Evolutionary conservation across 768 basidiomycete species (phyloP), one percentile per base, ranked within the genome.

Genomic region (Suillus clintonianus): DNA sequence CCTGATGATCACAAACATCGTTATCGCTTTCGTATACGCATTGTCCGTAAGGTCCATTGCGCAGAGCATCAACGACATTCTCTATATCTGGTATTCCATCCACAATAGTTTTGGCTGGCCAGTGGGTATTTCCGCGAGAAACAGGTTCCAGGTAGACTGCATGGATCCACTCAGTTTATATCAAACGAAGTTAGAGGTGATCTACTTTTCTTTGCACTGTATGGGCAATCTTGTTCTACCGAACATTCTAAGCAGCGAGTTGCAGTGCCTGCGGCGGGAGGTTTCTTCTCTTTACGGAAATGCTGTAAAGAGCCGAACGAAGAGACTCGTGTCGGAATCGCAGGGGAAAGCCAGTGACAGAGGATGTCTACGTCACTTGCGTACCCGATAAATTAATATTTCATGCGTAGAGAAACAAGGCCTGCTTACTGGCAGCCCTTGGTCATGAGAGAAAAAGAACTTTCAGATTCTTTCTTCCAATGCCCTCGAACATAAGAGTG

Each of bases 51-150:
- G 89, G 87, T 3, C 90, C 88, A 4, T 76, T 79, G 54, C 78
- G 82, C n/a, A 96, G 78, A 0, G 91, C 93, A 2, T 83, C 82
- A 0, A 86, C 88, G 63, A 96, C 80, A 72, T 90, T 95, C 77
- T 96, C 94, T 53, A 95, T 90, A 71, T 95, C 94, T 3, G 94
- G 90, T 14, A 91, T 71, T 7, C 89, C 94, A 68, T 96, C 94
- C 10, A 93, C 86, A 55, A 95, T 75, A 4, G 87, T 80, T 22
- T 75, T 76, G 13, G 81, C 85, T 0, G 94, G 94, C 92, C 94
- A 95, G 30, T 69, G 53, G 2, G 59, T 70, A 48, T 76, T 53
- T 22, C 84, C 78, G 37, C 77, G 78, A 5, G 81, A 75, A 42
- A 94, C 84, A n/a, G 86, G 86, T 24, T 93, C 90, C 32, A 94